phyloP scores from a whole-genome alignment of 805 yeast species.

The Candida easanensis region DNA sequence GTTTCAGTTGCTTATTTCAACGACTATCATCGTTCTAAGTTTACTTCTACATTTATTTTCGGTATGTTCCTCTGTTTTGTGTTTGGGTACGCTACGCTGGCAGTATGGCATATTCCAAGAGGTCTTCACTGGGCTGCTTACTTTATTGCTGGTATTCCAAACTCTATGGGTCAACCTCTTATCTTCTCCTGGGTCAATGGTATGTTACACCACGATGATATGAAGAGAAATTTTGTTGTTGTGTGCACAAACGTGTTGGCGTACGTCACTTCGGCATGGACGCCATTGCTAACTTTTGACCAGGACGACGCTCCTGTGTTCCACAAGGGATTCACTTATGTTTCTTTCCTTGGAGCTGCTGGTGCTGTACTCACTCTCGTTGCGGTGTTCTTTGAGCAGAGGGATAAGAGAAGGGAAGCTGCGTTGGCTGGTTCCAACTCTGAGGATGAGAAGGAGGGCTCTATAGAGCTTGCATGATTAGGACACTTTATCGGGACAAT shows the following conservation, averaged over 20 bases:
- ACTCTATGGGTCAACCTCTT: constrained; percentile 53
- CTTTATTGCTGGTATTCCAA: constrained; percentile 45
- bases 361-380: constrained; percentile 1
- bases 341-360: constrained; percentile 4
- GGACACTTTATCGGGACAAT: no score
- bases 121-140: constrained; percentile 51
- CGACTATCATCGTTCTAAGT: constrained; percentile 32
- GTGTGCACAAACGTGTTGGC: constrained; percentile 41
- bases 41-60: constrained; percentile 36
- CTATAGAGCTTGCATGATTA: no score
- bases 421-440: no score
- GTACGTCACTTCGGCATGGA: constrained; percentile 35
- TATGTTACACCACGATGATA: constrained; percentile 34
- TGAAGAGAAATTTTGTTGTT: constrained; percentile 36
- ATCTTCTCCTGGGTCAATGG: constrained; percentile 57
- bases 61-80: constrained; percentile 41
- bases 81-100: constrained; percentile 33
- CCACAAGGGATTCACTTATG: constrained; percentile 36
- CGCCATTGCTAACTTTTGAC: constrained; percentile 41
- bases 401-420: background rate
- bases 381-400: background rate
- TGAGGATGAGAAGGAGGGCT: no score
- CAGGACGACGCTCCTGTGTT: constrained; percentile 36
- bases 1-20: constrained; percentile 35
- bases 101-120: constrained; percentile 44